A percentile compares a stretch with the other conserved stretches of the same genome.
Evolutionary conservation across 176 grass and related monocot species (phyloP).

Genomic region (Hyparrhenia diplandra): DNA sequence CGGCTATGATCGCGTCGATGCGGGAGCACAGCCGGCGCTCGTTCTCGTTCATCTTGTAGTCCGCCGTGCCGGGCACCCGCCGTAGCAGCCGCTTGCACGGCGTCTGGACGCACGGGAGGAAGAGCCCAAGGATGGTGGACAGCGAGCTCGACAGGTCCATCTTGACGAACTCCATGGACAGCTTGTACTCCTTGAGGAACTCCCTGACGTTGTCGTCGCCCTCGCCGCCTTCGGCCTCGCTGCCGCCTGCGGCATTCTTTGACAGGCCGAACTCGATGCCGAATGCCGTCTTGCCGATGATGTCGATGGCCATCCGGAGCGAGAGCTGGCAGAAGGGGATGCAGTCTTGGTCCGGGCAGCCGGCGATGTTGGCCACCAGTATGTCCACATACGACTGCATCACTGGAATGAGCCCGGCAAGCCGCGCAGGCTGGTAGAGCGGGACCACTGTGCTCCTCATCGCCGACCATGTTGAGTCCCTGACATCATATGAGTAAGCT

Average conservation of each 20-base stretch:
- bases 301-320: slow-evolving; percentile 69
- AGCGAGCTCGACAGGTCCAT: slow-evolving; percentile 93
- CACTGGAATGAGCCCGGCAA: slow-evolving; percentile 63
- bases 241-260: background rate
- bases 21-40: slow-evolving; percentile 63
- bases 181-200: slow-evolving; percentile 68
- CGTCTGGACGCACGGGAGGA: slow-evolving; percentile 59
- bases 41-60: slow-evolving; percentile 69
- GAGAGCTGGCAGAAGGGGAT: slow-evolving; percentile 71
- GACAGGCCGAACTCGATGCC: slow-evolving; percentile 79
- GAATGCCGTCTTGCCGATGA: slow-evolving; percentile 87
- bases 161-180: slow-evolving; percentile 68
- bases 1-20: slow-evolving; percentile 65
- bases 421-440: slow-evolving; percentile 78
- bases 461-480: slow-evolving; percentile 76
- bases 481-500: background rate
- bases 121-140: slow-evolving; percentile 71
- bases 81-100: slow-evolving; percentile 53
- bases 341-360: slow-evolving; percentile 44
- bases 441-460: slow-evolving; percentile 82
- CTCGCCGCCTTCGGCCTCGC: background rate
- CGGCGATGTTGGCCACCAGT: slow-evolving; percentile 36
- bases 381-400: slow-evolving; percentile 65
- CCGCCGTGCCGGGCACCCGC: slow-evolving; percentile 58
- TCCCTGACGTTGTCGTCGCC: slow-evolving; percentile 39